A percentile compares a stretch with the other conserved stretches of the same genome.
phyloP scores from a whole-genome alignment of 2,329 filamentous ascomycete genomes.

The Fusarium anthophilum region DNA sequence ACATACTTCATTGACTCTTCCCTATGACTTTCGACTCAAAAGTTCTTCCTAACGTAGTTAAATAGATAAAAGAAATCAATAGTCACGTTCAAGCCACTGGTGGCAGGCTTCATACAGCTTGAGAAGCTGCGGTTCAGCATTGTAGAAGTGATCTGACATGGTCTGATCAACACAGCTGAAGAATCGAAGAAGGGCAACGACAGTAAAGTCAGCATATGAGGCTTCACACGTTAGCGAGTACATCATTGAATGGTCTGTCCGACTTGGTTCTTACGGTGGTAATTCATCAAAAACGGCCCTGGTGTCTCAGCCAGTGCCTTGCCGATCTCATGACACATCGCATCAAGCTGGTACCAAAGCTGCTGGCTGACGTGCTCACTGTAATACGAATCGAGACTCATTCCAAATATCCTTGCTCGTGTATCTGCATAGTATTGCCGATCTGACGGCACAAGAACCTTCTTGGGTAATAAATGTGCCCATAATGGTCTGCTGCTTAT shows the following conservation, averaged over 20 bases:
- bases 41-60: rapidly evolving
- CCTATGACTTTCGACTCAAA: neutral
- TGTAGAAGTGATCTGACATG: neutral
- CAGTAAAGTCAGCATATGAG: neutral
- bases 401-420: neutral
- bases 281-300: neutral
- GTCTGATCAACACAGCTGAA: neutral
- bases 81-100: neutral
- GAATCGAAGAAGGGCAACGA: neutral
- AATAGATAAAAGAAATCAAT: neutral
- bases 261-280: neutral
- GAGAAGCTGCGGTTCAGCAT: neutral
- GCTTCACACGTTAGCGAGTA: neutral
- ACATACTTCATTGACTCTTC: neutral
- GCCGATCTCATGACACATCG: neutral
- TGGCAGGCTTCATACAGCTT: neutral
- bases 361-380: neutral
- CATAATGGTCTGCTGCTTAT: neutral
- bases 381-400: neutral
- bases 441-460: neutral
- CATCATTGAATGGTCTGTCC: rapidly evolving
- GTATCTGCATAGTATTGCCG: neutral
- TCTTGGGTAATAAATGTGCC: neutral
- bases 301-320: neutral
- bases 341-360: neutral